A percentile compares a stretch with the other conserved stretches of the same genome.
Evolutionary conservation across 306 rosid genomes (phyloP).

Genomic region (Sechiopsis laciniata): DNA sequence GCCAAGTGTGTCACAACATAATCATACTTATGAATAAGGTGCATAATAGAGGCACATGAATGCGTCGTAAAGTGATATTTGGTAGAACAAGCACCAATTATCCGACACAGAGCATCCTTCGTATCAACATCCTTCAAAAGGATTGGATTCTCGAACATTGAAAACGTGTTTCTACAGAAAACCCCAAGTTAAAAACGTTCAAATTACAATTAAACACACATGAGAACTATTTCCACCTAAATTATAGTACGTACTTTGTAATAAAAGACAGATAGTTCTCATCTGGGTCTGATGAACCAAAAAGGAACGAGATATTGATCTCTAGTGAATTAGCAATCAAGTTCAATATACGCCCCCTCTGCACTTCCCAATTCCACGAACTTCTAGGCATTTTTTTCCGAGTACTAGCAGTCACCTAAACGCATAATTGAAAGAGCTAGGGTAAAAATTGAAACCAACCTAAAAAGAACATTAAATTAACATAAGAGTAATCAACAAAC

Average conservation of each 20-base stretch:
- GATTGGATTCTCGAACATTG: slow-evolving; percentile 62
- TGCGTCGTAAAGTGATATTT: slow-evolving; percentile 78
- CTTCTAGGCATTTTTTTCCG: slow-evolving; percentile 54
- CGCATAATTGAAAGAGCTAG: slow-evolving; percentile 18
- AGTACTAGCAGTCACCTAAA: slow-evolving; percentile 48
- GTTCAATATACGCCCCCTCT: slow-evolving; percentile 67
- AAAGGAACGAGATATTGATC: slow-evolving; percentile 69
- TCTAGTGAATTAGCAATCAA: slow-evolving; percentile 88
- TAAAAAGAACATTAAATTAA: background rate
- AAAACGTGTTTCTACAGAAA: slow-evolving; percentile 52
- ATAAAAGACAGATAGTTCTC: slow-evolving; percentile 72
- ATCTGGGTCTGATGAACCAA: slow-evolving; percentile 64
- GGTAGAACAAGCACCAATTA: slow-evolving; percentile 82
- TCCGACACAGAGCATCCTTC: slow-evolving; percentile 74
- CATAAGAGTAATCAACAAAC: background rate
- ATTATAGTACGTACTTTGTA: slow-evolving; percentile 50
- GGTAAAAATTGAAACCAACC: background rate
- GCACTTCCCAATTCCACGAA: slow-evolving; percentile 88
- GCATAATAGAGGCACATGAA: slow-evolving; percentile 81
- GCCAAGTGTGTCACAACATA: slow-evolving; percentile 78
- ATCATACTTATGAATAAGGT: slow-evolving; percentile 84
- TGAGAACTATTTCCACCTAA: background rate
- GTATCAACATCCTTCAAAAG: slow-evolving; percentile 62
- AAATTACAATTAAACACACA: slow-evolving; percentile 10
- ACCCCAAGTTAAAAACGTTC: slow-evolving; percentile 23